A percentile compares a stretch with the other conserved stretches of the same genome.
phyloP scores from a whole-genome alignment of 1,284 basidiomycete species.

The Heliocybe sulcata region DNA sequence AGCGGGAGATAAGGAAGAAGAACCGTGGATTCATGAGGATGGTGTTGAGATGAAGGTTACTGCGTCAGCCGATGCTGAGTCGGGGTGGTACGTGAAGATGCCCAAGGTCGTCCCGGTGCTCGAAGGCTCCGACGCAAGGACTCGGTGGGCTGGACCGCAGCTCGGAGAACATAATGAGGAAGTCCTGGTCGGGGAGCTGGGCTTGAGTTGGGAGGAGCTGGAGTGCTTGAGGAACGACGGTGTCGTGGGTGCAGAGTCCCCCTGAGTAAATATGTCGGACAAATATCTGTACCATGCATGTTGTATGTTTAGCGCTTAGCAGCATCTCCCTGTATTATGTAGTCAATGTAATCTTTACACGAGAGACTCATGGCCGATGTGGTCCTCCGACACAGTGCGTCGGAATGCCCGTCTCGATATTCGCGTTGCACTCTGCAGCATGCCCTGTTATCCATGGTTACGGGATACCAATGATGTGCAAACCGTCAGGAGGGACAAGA shows the following conservation, averaged over 20 bases:
- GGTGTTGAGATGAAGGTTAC: slow-evolving; percentile 22
- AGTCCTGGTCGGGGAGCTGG: slow-evolving; percentile 44
- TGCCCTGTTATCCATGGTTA: too few relatives aligned
- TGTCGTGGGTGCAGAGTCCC: slow-evolving; percentile 24
- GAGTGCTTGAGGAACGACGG: slow-evolving; percentile 34
- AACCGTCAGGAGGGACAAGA: too few relatives aligned
- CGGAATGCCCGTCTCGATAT: too few relatives aligned
- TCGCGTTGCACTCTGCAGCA: too few relatives aligned
- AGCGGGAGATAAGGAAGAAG: slow-evolving; percentile 8
- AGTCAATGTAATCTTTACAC: too few relatives aligned
- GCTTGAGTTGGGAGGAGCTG: slow-evolving; percentile 35
- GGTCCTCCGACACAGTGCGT: too few relatives aligned
- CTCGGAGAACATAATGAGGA: slow-evolving; percentile 58
- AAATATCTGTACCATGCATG: too few relatives aligned
- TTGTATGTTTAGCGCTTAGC: too few relatives aligned
- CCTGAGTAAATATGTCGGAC: too few relatives aligned
- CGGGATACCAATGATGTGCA: too few relatives aligned
- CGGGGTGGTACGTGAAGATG: slow-evolving; percentile 59
- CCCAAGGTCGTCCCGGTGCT: slow-evolving; percentile 52
- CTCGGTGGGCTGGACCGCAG: slow-evolving; percentile 62
- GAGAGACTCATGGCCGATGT: too few relatives aligned
- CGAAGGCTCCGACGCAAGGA: slow-evolving; percentile 45
- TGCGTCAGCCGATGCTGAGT: not conserved
- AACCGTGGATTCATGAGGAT: slow-evolving; percentile 22
- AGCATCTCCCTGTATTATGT: too few relatives aligned